Evolutionary conservation across 2,329 filamentous ascomycete species (phyloP), one percentile per base, ranked within the genome.

Genomic region (Alternaria hordeiaustralica): DNA sequence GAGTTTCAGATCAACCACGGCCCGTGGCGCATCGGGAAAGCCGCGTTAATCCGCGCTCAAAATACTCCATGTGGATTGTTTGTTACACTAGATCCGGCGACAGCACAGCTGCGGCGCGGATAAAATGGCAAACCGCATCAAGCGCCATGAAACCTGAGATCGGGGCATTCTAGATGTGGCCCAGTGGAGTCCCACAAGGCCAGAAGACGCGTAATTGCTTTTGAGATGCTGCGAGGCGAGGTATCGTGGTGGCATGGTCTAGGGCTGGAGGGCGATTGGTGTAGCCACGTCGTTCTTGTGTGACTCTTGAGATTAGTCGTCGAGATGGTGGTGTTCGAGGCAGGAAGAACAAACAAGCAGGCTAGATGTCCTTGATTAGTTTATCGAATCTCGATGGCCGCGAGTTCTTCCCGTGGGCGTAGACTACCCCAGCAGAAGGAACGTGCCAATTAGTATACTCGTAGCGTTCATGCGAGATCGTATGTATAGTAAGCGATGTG

Each of bases 1-100:
- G 23, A 18, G 49, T 60, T 63, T 61, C 58, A 65, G 58, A 46
- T 45, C 20, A 30, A 45, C 54, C 58, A 47, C 61, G 58, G 56
- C 25, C 55, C 59, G 61, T 58, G 36, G 58, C 43, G 51, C 51
- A 46, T 51, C 46, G 47, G 25, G 23, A 43, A 58, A 12, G 25
- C 55, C 30, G 55, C 12, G 8, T 41, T 21, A 50, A 36, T 9
- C 43, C 25, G 58, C 26, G 26, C 50, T 36, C 43, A 12, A 23
- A 36, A 44, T 58, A 23, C 49, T 53, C 49, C 20, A 20, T 36
- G 12, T 23, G 49, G 20, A 36, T 53, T 53, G 5, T 7, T 21
- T 4, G 49, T 53, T 21, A 23, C 20, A n/a, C 30, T 9, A 53
- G n/a, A 41, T n/a, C 15, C 21, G 46, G 33, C 33, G 45, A 44